These are phyloP conservation scores for Fusarium gaditjirri DNA, from an alignment of 2,329 filamentous ascomycete species.

Conservation along the genomic window DNA sequence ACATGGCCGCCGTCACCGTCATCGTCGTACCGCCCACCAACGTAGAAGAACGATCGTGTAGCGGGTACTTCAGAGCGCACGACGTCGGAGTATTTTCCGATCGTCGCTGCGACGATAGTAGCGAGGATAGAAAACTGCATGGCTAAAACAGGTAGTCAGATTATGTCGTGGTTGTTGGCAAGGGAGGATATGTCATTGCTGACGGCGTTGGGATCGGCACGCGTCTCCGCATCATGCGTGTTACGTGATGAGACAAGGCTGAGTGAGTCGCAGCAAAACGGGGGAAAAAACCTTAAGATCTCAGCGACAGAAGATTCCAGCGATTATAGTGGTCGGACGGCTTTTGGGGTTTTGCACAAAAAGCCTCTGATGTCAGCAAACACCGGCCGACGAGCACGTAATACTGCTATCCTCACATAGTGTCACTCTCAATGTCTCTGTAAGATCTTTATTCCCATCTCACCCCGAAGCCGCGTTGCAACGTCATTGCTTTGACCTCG, in stretches of 20 bases:
- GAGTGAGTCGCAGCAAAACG: conserved; percentile 3
- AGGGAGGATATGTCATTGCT: conserved; percentile 6
- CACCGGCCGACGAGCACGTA: background rate
- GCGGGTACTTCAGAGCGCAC: conserved; percentile 21
- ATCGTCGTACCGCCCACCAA: conserved; percentile 34
- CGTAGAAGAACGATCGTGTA: conserved; percentile 35
- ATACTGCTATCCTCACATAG: background rate
- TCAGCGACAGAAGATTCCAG: background rate
- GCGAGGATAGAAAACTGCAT: conserved; percentile 21
- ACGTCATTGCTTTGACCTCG: accelerated
- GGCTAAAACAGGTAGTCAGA: background rate
- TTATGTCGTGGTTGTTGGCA: background rate
- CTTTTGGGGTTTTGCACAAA: background rate
- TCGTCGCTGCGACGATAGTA: conserved; percentile 7
- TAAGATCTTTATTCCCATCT: background rate
- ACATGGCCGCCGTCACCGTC: conserved; percentile 34
- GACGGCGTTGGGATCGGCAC: background rate
- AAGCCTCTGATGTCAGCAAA: conserved; percentile 1
- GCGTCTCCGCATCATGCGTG: conserved; percentile 10
- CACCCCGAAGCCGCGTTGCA: background rate
- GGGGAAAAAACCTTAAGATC: background rate
- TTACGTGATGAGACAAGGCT: conserved; percentile 2
- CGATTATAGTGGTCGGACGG: background rate
- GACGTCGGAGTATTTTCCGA: conserved; percentile 9
- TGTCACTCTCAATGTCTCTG: background rate